Evolutionary conservation across 192 early-diverging fungal genomes (phyloP).

Genomic region (Dissophora ornata): DNA sequence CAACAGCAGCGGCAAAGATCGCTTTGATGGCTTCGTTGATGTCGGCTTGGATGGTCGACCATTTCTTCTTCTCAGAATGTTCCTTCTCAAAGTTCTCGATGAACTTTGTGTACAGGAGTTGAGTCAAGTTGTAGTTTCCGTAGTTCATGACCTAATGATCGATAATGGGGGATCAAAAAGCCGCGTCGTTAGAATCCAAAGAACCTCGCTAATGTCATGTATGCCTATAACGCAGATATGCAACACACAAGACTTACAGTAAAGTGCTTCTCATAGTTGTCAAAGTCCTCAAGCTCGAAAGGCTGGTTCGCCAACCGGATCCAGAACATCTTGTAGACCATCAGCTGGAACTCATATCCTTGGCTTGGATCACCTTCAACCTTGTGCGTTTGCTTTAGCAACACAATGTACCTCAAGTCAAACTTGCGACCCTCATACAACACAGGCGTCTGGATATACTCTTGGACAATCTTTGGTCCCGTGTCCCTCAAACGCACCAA

Average conservation of each 20-base stretch:
- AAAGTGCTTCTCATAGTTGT: constrained; percentile 63
- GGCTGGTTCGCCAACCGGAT: constrained; percentile 61
- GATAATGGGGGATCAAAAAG: constrained; percentile 9
- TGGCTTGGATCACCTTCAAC: constrained; percentile 41
- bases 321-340: constrained; percentile 65
- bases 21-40: constrained; percentile 62
- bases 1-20: constrained; percentile 59
- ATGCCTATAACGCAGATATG: no score
- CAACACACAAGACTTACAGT: no score
- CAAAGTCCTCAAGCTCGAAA: constrained; percentile 46
- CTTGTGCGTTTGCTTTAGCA: constrained; percentile 51
- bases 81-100: constrained; percentile 64
- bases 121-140: constrained; percentile 59
- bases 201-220: no score
- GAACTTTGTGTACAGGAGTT: constrained; percentile 58
- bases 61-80: constrained; percentile 53
- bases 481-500: constrained; percentile 57
- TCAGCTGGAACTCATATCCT: constrained; percentile 50
- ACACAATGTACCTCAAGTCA: constrained; percentile 59
- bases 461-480: constrained; percentile 58
- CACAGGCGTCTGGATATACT: constrained; percentile 57
- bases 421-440: constrained; percentile 65
- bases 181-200: neutral
- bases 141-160: constrained; percentile 57
- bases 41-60: constrained; percentile 55